Evolutionary conservation across 768 basidiomycete genomes (phyloP), one percentile per base, ranked within the genome.

Genomic region (Chiua virens): DNA sequence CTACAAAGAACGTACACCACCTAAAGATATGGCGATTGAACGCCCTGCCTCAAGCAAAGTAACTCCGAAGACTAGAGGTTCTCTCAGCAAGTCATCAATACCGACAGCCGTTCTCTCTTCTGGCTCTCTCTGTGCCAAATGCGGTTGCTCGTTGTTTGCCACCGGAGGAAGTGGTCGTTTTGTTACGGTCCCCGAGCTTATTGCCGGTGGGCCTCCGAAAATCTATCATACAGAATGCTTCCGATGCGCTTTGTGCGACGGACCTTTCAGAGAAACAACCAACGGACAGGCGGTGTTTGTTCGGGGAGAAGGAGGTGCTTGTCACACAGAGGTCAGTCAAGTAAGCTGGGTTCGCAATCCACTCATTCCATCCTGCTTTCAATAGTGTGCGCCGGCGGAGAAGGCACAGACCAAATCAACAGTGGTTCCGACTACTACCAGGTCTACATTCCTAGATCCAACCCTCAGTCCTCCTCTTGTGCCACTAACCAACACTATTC

Each of bases 201-300:
- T 63, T 32, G 58, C 67, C 3, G 63, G 58, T 49, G 73, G 73
- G 17, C 69, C 72, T 21, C 76, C 82, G n/a, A 77, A 78, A 64
- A 75, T 77, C 20, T 92, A 87, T 59, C 90, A 93, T 57, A 75
- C 79, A 4, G 78, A 82, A 38, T 93, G 90, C 64, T 92, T 93
- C 68, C 81, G 77, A 46, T 93, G 90, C 60, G 72, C 66, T 20
- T 71, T 86, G 20, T 93, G 90, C 58, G 72, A 80, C 39, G 76
- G 79, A 17, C 62, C 74, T 9, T 89, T 93, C 58, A 79, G 78
- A 54, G 86, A 87, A 62, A 73, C 71, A 32, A 70, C 71, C 43
- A 78, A 74, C 20, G 86, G 87, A 1, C 80, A 84, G 55, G 82
- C 87, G 9, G 73, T 82, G n/a, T 92, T 89, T 68, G 83, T 89